Percentiles rank a stretch among this genome's conserved stretches.
These are phyloP conservation scores for Myriosclerotinia curreyana DNA, from an alignment of 2,329 filamentous ascomycete species.

Conservation along the genomic window DNA sequence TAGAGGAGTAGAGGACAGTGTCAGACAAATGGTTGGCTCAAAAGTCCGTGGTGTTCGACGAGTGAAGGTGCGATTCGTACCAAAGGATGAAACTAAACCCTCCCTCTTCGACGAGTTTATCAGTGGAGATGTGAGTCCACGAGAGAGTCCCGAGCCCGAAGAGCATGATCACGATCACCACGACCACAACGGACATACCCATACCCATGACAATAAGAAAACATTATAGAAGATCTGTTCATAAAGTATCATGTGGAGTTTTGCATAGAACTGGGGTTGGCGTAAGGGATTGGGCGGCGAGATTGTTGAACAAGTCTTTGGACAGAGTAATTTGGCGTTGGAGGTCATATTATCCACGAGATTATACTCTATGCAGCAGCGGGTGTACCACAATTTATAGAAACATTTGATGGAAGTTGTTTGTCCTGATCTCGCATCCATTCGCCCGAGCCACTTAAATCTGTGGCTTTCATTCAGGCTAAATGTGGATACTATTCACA, in stretches of 20 bases:
- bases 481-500: slow-evolving; percentile 21
- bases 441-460: slow-evolving; percentile 5
- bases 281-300: slow-evolving; percentile 19
- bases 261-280: slow-evolving; percentile 21
- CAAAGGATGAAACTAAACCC: slow-evolving; percentile 56
- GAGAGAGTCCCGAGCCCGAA: slow-evolving; percentile 59
- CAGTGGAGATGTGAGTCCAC: slow-evolving; percentile 56
- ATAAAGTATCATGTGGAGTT: slow-evolving; percentile 26
- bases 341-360: neutral
- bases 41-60: slow-evolving; percentile 81
- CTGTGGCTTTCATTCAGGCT: slow-evolving; percentile 20
- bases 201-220: slow-evolving; percentile 36
- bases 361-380: slow-evolving; percentile 11
- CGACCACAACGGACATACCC: slow-evolving; percentile 46
- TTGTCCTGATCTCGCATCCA: slow-evolving; percentile 23
- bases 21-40: slow-evolving; percentile 69
- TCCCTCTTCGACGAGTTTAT: slow-evolving; percentile 79
- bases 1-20: slow-evolving; percentile 65
- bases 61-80: slow-evolving; percentile 79
- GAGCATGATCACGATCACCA: slow-evolving; percentile 48
- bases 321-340: slow-evolving; percentile 19
- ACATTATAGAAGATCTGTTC: slow-evolving; percentile 31
- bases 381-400: slow-evolving; percentile 19
- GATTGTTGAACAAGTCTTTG: slow-evolving; percentile 3
- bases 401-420: slow-evolving; percentile 3